phyloP scores from a whole-genome alignment of 2,329 filamentous ascomycete genomes.

The Colletotrichum tropicale region DNA sequence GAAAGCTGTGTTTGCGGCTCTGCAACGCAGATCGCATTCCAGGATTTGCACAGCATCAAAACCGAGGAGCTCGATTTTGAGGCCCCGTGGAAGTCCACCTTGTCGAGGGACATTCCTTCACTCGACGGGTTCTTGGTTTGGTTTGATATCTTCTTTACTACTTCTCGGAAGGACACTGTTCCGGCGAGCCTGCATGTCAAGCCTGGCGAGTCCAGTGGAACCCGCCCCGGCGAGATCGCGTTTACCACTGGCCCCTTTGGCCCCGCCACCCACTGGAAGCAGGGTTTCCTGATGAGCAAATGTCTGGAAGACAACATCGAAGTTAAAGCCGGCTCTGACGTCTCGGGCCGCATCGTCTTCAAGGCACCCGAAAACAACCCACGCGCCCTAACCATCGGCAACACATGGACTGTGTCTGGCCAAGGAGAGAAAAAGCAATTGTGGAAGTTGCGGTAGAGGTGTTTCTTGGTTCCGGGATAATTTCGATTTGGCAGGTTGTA shows the following conservation, averaged over 20 bases:
- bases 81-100: conserved; percentile 65
- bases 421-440: conserved; percentile 47
- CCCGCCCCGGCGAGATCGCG: conserved; percentile 67
- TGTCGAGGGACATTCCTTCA: conserved; percentile 66
- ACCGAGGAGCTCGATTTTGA: conserved; percentile 78
- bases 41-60: conserved; percentile 77
- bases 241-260: conserved; percentile 86
- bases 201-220: conserved; percentile 65
- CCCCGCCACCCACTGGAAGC: conserved; percentile 88
- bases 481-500: background rate
- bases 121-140: conserved; percentile 91
- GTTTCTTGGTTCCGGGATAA: background rate
- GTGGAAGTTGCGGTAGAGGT: conserved; percentile 52
- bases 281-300: conserved; percentile 76
- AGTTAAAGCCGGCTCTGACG: conserved; percentile 57
- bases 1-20: conserved; percentile 62
- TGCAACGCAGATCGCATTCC: conserved; percentile 70
- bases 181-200: conserved; percentile 53
- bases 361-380: conserved; percentile 71
- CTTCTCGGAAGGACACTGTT: conserved; percentile 57
- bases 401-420: conserved; percentile 62
- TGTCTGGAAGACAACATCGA: conserved; percentile 51
- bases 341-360: conserved; percentile 74
- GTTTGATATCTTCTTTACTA: conserved; percentile 93
- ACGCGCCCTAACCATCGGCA: conserved; percentile 68